Conservation (phyloP, 2,329 filamentous ascomycete genomes). For the Pseudonectria buxi region DNA sequence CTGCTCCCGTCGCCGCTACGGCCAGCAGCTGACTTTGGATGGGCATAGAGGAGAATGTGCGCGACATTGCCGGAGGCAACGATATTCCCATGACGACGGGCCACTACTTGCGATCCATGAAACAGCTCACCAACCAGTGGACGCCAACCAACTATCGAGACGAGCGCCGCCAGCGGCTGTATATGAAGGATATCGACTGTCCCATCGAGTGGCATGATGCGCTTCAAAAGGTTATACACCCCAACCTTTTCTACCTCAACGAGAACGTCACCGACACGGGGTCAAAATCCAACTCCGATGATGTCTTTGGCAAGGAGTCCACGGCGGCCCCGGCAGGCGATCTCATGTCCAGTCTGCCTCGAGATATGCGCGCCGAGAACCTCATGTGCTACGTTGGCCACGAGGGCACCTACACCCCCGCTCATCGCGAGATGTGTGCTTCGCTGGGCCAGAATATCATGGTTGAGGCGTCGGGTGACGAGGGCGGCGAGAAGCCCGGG, state of each 20-base stretch:
- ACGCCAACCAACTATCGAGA: conserved; percentile 69
- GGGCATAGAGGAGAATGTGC: conserved; percentile 67
- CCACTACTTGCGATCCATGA: conserved; percentile 87
- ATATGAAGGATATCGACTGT: conserved; percentile 96
- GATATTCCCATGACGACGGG: conserved; percentile 80
- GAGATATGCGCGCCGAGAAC: conserved; percentile 86
- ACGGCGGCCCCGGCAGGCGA: conserved; percentile 72
- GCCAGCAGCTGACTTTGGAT: conserved; percentile 15
- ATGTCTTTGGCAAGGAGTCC: conserved; percentile 42
- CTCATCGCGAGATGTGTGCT: conserved; percentile 96
- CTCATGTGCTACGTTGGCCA: conserved; percentile 98
- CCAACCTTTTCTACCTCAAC: conserved; percentile 84
- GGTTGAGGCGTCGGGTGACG: conserved; percentile 77
- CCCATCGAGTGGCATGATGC: conserved; percentile 79
- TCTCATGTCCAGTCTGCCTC: conserved; percentile 85
- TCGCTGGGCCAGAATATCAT: conserved; percentile 96
- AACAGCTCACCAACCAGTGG: conserved; percentile 76
- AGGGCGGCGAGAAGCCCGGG: conserved; percentile 71
- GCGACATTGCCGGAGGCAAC: conserved; percentile 66
- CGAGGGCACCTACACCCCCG: conserved; percentile 92
- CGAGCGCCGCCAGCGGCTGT: conserved; percentile 75
- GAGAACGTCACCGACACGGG: conserved; percentile 53
- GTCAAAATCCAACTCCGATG: conserved; percentile 30
- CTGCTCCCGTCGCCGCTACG: neutral
- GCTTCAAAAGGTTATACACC: conserved; percentile 69